Percentiles rank a stretch among this genome's conserved stretches.
These are phyloP conservation scores for Oryza punctata DNA, from an alignment of 176 grass and related monocot genomes.

Conservation along the genomic window DNA sequence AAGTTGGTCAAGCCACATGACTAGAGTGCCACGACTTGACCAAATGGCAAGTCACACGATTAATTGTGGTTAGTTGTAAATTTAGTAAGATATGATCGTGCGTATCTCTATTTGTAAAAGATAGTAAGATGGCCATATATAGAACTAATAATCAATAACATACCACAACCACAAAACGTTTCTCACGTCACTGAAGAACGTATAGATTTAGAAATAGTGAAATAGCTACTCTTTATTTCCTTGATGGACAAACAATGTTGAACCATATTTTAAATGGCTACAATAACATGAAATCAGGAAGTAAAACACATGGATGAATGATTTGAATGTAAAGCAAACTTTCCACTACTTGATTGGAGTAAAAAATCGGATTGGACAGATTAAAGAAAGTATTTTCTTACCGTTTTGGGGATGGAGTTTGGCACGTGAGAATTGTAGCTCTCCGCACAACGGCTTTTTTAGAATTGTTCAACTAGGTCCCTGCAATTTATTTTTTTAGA, in stretches of 20 bases:
- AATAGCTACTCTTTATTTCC: background rate
- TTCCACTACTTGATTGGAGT: background rate
- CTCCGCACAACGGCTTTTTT: background rate
- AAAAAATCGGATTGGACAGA: background rate
- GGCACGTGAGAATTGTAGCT: background rate
- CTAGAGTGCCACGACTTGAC: too few relatives aligned
- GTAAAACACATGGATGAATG: background rate
- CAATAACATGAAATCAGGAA: background rate
- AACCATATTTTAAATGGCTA: background rate
- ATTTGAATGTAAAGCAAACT: background rate
- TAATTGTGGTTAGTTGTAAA: too few relatives aligned
- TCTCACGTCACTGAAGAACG: background rate
- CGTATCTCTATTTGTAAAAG: background rate
- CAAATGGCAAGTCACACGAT: too few relatives aligned
- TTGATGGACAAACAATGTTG: background rate
- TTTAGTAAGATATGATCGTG: background rate
- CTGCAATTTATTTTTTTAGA: background rate
- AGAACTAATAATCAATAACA: background rate
- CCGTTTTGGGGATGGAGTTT: background rate
- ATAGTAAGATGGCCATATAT: background rate
- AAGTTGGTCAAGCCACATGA: too few relatives aligned
- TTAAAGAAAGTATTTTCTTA: background rate
- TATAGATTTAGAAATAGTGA: background rate
- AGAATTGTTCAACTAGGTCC: background rate
- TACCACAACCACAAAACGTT: background rate